Evolutionary conservation across 2,329 filamentous ascomycete species (phyloP), one percentile per base, ranked within the genome.

Genomic region (Monosporascus sp.): DNA sequence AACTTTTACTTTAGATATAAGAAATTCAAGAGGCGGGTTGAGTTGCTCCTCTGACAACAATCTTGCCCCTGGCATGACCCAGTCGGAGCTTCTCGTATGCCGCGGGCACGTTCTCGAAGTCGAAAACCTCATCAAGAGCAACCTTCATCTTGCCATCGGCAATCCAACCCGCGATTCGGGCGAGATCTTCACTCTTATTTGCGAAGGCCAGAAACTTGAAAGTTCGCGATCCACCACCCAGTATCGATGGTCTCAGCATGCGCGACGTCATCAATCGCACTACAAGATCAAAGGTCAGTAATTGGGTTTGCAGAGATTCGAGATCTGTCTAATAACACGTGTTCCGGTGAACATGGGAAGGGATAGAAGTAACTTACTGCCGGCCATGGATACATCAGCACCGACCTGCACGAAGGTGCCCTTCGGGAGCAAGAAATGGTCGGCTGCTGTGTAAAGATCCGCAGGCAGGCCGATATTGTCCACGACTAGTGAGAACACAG

Each of bases 41-140:
- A 24, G 24, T 24, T 24, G 24, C 24, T 24, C 24, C 24, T 24
- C 24, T 24, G 3, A 70, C 53, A 38, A 86, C 71, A 57, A 86
- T 69, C 71, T 86, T 86, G 0, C 83, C 83, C 54, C 69, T 77
- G 2, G 78, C 73, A 46, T 77, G 71, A 0, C 78, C 77, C 0
- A 71, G 77, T 67, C 78, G 81, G 61, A 85, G 61, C 60, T 74
- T 80, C 63, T 77, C 74, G 68, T 79, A 83, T 5, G 82, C 83
- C 60, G 77, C 72, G 1, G 74, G 72, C 1, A 74, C 75, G 53
- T 85, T 74, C 36, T 80, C 78, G 62, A 81, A 79, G 11, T 73
- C 69, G 59, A 77, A 83, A 2, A 69, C 70, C 53, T 74, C 70
- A 63, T 84, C 82, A 47, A 85, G 66, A 1, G 81, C 72, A 1